Evolutionary conservation across 1,284 basidiomycete species (phyloP), one percentile per base, ranked within the genome.

Genomic region (Marasmius fiardii): DNA sequence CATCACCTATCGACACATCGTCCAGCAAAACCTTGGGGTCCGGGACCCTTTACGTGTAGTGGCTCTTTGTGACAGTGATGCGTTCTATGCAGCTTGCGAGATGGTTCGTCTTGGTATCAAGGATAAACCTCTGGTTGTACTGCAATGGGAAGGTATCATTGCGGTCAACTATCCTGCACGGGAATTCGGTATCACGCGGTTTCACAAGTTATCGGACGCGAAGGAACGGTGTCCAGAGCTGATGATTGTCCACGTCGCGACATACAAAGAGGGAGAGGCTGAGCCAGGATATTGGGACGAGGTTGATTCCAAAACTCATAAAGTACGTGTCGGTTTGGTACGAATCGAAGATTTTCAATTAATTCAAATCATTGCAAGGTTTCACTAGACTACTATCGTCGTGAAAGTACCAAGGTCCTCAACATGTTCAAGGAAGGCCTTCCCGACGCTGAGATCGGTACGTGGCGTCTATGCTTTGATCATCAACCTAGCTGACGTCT

Each of bases 151-250:
- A 47, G 74, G 80, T 20, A 67, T 91, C 54, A 99, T 99, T 58
- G 97, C 97, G 0, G 91, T 99, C 60, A 97, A 95, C 71, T 99
- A 99, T 68, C 90, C 94, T 2, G 96, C 97, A 0, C 81, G 96
- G 56, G 87, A 86, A 65, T 96, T 81, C 64, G 95, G 78, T 4
- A 95, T 99, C 65, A 92, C 91, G 20, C 76, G 95, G 23, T 85
- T 91, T 83, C 83, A 84, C 68, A 89, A 84, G 71, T 71, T 90
- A 57, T 81, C 84, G 59, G 90, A 95, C 51, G 92, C 95, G 5
- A 83, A 86, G 70, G 88, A 90, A 68, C 82, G 86, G 60, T 99
- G 95, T 69, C 95, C 95, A 0, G 74, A 92, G 49, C 74, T 99
- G 3, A 76, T 85, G 41, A 85, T 93, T 5, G 89, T 97, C 14